Percentiles rank a stretch among this genome's conserved stretches.
These are phyloP conservation scores for Lagenidium giganteum DNA, from an alignment of 352 stramenopile genomes.

Conservation along the genomic window DNA sequence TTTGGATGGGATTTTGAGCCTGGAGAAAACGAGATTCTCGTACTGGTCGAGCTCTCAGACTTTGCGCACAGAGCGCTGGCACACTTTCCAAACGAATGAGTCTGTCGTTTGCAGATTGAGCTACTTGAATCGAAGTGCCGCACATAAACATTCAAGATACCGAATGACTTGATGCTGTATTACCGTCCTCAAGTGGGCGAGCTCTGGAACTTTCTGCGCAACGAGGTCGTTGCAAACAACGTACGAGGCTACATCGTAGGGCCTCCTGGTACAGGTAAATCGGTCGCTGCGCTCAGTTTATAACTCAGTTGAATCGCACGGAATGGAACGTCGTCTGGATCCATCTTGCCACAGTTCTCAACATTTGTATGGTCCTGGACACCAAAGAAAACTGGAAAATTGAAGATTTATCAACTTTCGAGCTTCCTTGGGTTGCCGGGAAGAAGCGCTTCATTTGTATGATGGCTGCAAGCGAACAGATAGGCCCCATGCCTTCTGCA, in stretches of 20 bases:
- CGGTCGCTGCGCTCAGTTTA: slow-evolving; percentile 6
- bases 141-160: too few relatives aligned
- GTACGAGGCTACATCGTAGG: slow-evolving; percentile 12
- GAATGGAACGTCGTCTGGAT: slow-evolving; percentile 22
- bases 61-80: too few relatives aligned
- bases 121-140: too few relatives aligned
- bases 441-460: background rate
- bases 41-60: too few relatives aligned
- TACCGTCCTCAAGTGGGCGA: background rate
- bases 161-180: slow-evolving; percentile 3
- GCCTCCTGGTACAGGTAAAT: slow-evolving; percentile 17
- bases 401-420: background rate
- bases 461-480: background rate
- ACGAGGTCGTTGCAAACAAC: slow-evolving; percentile 8
- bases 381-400: background rate
- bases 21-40: too few relatives aligned
- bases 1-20: too few relatives aligned
- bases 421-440: background rate
- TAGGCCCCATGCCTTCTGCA: background rate
- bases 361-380: slow-evolving; percentile 1
- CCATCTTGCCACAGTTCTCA: slow-evolving; percentile 1
- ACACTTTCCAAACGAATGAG: too few relatives aligned
- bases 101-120: too few relatives aligned
- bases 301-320: slow-evolving; percentile 11
- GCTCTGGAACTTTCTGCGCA: slow-evolving; percentile 1